A percentile compares a stretch with the other conserved stretches of the same genome.
phyloP scores from a whole-genome alignment of 176 grass and related monocot genomes.

The Alopecurus myosuroides region DNA sequence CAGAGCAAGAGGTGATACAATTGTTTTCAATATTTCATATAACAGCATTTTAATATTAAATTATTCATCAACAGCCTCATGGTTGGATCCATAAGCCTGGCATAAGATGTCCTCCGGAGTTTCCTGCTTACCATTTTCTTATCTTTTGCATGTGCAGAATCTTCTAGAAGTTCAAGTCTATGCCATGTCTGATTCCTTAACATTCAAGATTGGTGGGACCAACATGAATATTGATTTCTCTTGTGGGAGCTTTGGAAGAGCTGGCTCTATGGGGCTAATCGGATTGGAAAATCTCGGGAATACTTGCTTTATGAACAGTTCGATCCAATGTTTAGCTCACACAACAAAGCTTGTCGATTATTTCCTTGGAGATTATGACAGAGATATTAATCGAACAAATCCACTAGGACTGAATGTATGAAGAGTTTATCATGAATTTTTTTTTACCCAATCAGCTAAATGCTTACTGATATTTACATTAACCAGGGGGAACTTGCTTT shows the following conservation, averaged over 20 bases:
- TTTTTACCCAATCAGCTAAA: background rate
- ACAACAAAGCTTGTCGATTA: slow-evolving; percentile 83
- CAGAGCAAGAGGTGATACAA: slow-evolving; percentile 75
- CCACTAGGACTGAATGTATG: slow-evolving; percentile 95
- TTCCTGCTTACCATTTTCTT: slow-evolving; percentile 19
- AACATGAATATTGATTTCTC: slow-evolving; percentile 38
- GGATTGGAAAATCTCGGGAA: slow-evolving; percentile 98
- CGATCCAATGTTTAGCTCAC: slow-evolving; percentile 93
- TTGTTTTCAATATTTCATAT: background rate
- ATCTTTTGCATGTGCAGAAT: slow-evolving; percentile 53
- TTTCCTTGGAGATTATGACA: slow-evolving; percentile 83
- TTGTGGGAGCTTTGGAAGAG: slow-evolving; percentile 44
- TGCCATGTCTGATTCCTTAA: slow-evolving; percentile 65
- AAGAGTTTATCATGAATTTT: background rate
- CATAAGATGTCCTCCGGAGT: background rate
- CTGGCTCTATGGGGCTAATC: slow-evolving; percentile 59
- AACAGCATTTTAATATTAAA: background rate
- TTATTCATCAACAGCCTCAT: background rate
- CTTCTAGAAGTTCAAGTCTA: slow-evolving; percentile 89
- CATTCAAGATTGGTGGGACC: slow-evolving; percentile 46
- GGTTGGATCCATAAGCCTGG: slow-evolving; percentile 10
- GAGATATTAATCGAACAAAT: slow-evolving; percentile 76
- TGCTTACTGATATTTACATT: slow-evolving; percentile 28
- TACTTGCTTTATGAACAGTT: slow-evolving; percentile 99
- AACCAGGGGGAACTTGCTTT: slow-evolving; percentile 93